These are phyloP conservation scores for Ilex asprella DNA, from an alignment of 257 asterid genomes.

Conservation along the genomic window DNA sequence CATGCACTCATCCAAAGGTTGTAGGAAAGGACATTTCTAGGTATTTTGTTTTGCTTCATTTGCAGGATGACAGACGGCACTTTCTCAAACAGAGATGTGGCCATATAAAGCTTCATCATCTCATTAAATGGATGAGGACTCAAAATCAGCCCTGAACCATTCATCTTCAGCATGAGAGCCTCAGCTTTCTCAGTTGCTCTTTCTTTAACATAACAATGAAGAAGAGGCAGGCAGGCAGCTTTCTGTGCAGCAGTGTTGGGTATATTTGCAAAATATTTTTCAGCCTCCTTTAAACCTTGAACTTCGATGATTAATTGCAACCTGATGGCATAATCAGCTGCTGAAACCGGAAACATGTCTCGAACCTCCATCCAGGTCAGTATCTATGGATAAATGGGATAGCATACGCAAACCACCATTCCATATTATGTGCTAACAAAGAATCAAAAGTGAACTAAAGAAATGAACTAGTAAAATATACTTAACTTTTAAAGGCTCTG, in stretches of 20 bases:
- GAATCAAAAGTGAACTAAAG: no score
- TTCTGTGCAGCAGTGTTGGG: constrained; percentile 20
- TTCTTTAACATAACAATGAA: constrained; percentile 25
- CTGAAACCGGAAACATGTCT: constrained; percentile 14
- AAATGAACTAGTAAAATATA: no score
- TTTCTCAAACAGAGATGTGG: constrained; percentile 26
- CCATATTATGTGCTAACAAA: background rate
- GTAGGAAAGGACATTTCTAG: constrained; percentile 32
- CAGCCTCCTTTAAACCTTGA: constrained; percentile 18
- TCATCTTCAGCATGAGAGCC: constrained; percentile 31
- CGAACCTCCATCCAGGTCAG: constrained; percentile 28
- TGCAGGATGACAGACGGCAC: constrained; percentile 25
- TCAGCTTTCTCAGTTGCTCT: constrained; percentile 28
- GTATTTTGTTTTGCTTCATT: constrained; percentile 32
- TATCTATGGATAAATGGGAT: constrained; percentile 15
- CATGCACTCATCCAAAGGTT: constrained; percentile 40
- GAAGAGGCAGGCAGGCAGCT: constrained; percentile 33
- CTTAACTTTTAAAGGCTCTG: no score
- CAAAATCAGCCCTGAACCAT: constrained; percentile 19
- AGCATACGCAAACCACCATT: background rate
- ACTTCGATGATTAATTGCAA: constrained; percentile 24
- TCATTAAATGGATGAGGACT: constrained; percentile 31
- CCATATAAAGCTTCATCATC: constrained; percentile 43
- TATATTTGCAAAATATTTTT: constrained; percentile 27
- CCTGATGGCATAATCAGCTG: constrained; percentile 22